Evolutionary conservation across 495 filamentous ascomycete genomes (phyloP).

Genomic region (Aspergillus ostianus): DNA sequence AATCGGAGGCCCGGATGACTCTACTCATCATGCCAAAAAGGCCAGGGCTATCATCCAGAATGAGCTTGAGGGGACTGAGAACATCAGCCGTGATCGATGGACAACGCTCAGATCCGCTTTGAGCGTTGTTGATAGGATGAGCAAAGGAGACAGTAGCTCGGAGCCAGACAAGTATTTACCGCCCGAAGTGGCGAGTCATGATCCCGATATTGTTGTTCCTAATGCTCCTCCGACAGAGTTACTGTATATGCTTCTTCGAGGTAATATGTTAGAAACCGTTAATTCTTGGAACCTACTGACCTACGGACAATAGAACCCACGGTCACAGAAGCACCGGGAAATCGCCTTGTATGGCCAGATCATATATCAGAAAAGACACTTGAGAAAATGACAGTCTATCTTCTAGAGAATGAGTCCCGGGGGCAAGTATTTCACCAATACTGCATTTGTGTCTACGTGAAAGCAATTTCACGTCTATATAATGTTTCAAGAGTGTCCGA

Average conservation of each 20-base stretch:
- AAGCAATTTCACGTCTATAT: conserved; percentile 22
- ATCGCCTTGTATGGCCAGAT: conserved; percentile 26
- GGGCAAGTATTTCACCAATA: conserved; percentile 28
- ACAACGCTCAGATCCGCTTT: neutral
- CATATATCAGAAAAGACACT: conserved; percentile 28
- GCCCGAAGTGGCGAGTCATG: neutral
- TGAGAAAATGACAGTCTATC: conserved; percentile 19
- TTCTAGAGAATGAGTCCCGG: conserved; percentile 12
- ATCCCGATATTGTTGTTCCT: conserved; percentile 5
- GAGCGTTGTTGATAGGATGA: neutral
- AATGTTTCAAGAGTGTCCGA: conserved; percentile 19
- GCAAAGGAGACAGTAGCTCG: neutral
- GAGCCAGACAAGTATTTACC: neutral
- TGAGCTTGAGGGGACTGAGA: neutral
- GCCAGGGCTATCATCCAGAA: conserved; percentile 1
- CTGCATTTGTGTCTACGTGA: conserved; percentile 30
- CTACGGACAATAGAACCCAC: conserved; percentile 14
- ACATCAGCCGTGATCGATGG: neutral
- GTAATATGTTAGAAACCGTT: conserved; percentile 8
- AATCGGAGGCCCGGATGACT: neutral
- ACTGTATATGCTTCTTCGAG: conserved; percentile 29
- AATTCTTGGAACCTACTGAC: neutral
- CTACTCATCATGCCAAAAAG: neutral
- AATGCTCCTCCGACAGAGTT: conserved; percentile 23
- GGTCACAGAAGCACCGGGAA: conserved; percentile 4